These are phyloP conservation scores for Trichoderma guizhouense DNA, from an alignment of 2,329 filamentous ascomycete species.

Conservation along the genomic window DNA sequence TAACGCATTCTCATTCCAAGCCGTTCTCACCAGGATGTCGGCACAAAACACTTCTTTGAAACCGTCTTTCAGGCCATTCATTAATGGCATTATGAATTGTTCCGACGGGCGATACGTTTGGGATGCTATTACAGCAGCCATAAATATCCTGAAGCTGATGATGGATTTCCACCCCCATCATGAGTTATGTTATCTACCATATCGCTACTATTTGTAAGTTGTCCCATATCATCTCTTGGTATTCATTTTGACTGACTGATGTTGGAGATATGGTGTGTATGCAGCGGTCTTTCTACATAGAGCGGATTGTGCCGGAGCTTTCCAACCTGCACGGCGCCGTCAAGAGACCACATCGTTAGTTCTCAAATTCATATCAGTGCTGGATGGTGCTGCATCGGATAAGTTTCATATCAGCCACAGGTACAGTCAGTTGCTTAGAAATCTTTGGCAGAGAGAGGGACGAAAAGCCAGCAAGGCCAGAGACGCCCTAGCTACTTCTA, in stretches of 20 bases:
- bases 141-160: conserved; percentile 1
- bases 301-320: neutral
- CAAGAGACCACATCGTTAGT: neutral
- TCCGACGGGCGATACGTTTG: conserved; percentile 1
- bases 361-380: neutral
- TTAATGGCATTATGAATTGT: neutral
- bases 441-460: neutral
- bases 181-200: conserved; percentile 5
- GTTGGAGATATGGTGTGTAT: neutral
- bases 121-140: neutral
- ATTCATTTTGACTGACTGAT: neutral
- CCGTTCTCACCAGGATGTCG: neutral
- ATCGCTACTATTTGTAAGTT: conserved; percentile 2
- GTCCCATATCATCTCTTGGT: neutral
- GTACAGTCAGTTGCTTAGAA: neutral
- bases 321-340: neutral
- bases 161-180: neutral
- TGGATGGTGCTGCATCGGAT: neutral
- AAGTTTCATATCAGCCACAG: neutral
- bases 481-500: neutral
- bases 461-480: neutral
- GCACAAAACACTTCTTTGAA: neutral
- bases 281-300: conserved; percentile 1
- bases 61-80: neutral
- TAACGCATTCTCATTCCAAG: conserved; percentile 4